These are phyloP conservation scores for Galeopsis tetrahit DNA, from an alignment of 257 asterid genomes.

Conservation along the genomic window DNA sequence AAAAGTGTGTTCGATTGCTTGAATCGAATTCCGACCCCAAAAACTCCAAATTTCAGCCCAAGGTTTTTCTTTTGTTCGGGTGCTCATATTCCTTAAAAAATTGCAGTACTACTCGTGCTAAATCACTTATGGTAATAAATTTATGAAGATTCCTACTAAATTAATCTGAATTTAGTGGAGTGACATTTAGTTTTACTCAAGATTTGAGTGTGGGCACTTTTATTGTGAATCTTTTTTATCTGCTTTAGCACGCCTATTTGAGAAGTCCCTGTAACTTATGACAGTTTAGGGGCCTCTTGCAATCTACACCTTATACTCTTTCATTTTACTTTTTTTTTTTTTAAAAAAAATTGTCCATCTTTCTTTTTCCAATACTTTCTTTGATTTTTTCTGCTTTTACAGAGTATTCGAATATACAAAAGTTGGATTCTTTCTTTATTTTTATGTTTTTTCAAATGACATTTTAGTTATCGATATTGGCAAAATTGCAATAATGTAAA, in stretches of 20 bases:
- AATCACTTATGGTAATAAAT: neutral
- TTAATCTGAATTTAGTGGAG: neutral
- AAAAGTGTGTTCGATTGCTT: too few species aligned
- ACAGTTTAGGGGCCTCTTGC: slow-evolving; percentile 38
- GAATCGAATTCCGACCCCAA: too few species aligned
- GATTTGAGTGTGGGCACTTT: neutral
- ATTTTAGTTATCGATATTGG: neutral
- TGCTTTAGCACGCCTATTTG: slow-evolving; percentile 41
- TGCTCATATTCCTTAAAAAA: too few species aligned
- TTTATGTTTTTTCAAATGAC: slow-evolving; percentile 13
- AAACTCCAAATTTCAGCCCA: too few species aligned
- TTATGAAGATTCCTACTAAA: neutral
- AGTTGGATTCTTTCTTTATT: slow-evolving; percentile 2
- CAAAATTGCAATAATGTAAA: neutral
- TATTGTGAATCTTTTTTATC: slow-evolving; percentile 25
- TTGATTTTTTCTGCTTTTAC: slow-evolving; percentile 25
- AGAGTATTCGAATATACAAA: slow-evolving; percentile 31
- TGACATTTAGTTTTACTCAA: neutral
- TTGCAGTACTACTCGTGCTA: too few species aligned
- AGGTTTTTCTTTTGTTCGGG: too few species aligned
- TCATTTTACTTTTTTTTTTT: slow-evolving; percentile 36
- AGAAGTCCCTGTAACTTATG: slow-evolving; percentile 38
- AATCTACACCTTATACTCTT: slow-evolving; percentile 36
- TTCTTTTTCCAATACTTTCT: slow-evolving; percentile 26
- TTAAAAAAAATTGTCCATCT: neutral